Base-by-base conservation (phyloP, 2,329 filamentous ascomycete genomes). In the Penicillium sp. region DNA sequence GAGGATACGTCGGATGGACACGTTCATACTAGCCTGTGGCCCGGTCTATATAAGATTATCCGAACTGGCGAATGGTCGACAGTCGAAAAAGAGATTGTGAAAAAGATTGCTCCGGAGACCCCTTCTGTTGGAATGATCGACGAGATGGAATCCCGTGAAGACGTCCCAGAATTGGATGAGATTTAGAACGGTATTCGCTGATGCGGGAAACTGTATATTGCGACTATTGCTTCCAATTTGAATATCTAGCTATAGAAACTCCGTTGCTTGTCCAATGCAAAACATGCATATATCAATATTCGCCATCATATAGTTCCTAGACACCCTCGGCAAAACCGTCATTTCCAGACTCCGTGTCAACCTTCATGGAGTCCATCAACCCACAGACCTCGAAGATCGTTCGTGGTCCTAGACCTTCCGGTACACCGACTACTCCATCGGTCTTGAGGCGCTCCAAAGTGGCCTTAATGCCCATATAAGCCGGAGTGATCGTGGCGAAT, bases 361-460 rank as follows among this genome's bases (percentile, higher is more conserved):
- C 53, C 28, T 64, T 60, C 53, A 72, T 63, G 9, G 67, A 65
- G 17, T 72, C 69, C 49, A 67, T 60, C 48, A 72, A 50, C 1
- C 70, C 70, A 51, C 69, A 72, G 2, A 72, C 61, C 42, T 71
- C 66, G 35, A 73, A 72, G 10, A 71, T 47, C 19, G 64, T 64
- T 54, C 64, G 65, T 1, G 69, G 69, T 1, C 61, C 64, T 33
- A 65, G 49, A 5, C 57, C 61, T 15, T 59, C 61, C 1, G 63
- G 62, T n/a, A 54, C 57, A 43, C 66, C 63, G 6, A 63, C 58
- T n/a, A 67, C 48, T 0, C 70, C 69, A 8, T 70, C 63, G 1
- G 50, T 56, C 60, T 69, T 67, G 41, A 73, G 52, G 3, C 58
- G 59, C 54, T 65, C 55, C 31, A 70, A 52, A 9, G 67, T 64